Percentiles rank a stretch among this genome's conserved stretches.
These are phyloP conservation scores for Calocera viscosa DNA, from an alignment of 768 basidiomycete species.

Conservation along the genomic window DNA sequence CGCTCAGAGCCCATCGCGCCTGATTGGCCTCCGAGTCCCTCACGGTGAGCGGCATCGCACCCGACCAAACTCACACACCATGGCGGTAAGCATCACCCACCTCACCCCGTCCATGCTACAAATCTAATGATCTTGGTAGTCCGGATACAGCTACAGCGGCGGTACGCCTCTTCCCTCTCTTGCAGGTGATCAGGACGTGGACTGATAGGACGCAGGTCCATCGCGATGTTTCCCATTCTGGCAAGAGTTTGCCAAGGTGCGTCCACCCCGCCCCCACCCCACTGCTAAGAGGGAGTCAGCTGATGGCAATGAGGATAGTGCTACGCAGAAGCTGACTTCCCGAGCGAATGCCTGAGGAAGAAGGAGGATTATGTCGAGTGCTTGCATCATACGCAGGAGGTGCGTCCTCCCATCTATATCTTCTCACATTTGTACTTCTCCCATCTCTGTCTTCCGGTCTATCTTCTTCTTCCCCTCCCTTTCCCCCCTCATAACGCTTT, in stretches of 20 bases:
- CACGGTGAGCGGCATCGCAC: neutral
- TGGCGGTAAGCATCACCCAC: slow-evolving; percentile 30
- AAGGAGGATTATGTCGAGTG: slow-evolving; percentile 87
- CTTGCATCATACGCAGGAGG: slow-evolving; percentile 80
- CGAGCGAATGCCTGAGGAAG: slow-evolving; percentile 54
- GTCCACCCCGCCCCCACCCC: neutral
- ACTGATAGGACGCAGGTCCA: slow-evolving; percentile 39
- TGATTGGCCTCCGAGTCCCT: neutral
- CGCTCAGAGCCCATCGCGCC: neutral
- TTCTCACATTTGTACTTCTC: neutral
- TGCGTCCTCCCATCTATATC: slow-evolving; percentile 27
- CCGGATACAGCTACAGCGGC: slow-evolving; percentile 53
- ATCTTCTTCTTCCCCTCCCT: neutral
- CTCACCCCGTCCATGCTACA: neutral
- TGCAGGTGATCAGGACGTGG: slow-evolving; percentile 9
- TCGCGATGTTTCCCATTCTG: slow-evolving; percentile 83
- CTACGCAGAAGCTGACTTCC: slow-evolving; percentile 67
- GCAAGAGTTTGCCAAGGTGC: slow-evolving; percentile 76
- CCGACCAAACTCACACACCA: slow-evolving; percentile 17
- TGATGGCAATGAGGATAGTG: slow-evolving; percentile 39
- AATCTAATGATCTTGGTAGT: slow-evolving; percentile 29
- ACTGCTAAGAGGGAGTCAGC: neutral
- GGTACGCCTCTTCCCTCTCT: slow-evolving; percentile 30
- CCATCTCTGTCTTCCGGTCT: neutral
- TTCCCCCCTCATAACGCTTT: neutral